phyloP scores from a whole-genome alignment of 2,329 filamentous ascomycete species.

The Fonsecaea monophora region DNA sequence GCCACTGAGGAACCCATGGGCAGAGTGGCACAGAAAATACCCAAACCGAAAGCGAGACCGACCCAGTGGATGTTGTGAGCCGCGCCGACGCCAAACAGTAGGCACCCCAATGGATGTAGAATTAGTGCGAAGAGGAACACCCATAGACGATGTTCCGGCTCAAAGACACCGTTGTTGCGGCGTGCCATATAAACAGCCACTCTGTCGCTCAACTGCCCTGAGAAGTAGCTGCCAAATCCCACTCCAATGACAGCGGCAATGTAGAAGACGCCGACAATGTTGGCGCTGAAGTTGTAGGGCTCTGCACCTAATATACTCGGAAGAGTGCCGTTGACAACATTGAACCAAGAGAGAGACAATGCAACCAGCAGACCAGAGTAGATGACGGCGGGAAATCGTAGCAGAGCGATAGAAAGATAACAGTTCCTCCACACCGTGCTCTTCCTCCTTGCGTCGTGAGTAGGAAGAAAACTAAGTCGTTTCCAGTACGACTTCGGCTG shows the following conservation, averaged over 20 bases:
- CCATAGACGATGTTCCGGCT: constrained; percentile 41
- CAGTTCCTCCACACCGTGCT: neutral
- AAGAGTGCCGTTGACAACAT: constrained; percentile 48
- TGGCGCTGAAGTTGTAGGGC: constrained; percentile 44
- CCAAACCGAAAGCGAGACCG: constrained; percentile 58
- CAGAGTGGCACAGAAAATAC: constrained; percentile 53
- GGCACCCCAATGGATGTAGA: constrained; percentile 52
- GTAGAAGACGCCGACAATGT: constrained; percentile 42
- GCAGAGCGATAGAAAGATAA: constrained; percentile 43
- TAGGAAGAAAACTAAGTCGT: too few species aligned
- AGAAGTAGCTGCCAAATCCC: constrained; percentile 33
- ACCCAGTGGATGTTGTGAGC: constrained; percentile 57
- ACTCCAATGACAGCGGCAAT: constrained; percentile 42
- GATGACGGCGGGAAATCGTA: constrained; percentile 29
- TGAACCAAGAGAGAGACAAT: constrained; percentile 45
- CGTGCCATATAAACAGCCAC: constrained; percentile 36
- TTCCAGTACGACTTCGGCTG: too few species aligned
- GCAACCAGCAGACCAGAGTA: constrained; percentile 38
- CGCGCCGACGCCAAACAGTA: constrained; percentile 61
- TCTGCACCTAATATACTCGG: constrained; percentile 42
- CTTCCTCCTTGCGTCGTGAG: too few species aligned
- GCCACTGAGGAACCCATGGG: constrained; percentile 53
- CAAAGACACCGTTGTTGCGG: constrained; percentile 36
- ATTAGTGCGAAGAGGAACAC: constrained; percentile 41
- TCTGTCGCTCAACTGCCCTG: constrained; percentile 38